Evolutionary conservation across 164 flowering plant genomes (phyloP).

Genomic region (Protea cynaroides): DNA sequence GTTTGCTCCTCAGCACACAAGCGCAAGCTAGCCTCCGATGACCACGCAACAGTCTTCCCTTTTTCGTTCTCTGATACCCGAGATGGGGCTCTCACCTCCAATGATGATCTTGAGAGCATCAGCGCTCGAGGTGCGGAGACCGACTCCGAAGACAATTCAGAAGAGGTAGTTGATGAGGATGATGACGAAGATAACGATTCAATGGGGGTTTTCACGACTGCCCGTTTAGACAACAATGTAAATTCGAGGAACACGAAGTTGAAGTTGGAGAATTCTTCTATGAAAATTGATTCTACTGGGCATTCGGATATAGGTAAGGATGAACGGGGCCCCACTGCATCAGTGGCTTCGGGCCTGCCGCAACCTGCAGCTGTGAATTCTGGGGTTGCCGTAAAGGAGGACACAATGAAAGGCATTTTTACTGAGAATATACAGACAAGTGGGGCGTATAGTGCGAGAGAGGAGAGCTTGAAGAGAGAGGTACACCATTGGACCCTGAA

Average conservation of each 20-base stretch:
- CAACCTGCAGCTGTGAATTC: constrained; percentile 14
- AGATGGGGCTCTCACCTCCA: constrained; percentile 71
- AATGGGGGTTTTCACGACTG: constrained; percentile 72
- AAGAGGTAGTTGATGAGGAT: constrained; percentile 51
- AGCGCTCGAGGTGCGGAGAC: constrained; percentile 71
- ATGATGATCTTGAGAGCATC: constrained; percentile 94
- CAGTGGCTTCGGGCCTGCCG: background rate
- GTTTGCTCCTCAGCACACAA: constrained; percentile 77
- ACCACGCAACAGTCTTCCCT: constrained; percentile 61
- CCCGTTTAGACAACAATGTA: constrained; percentile 51
- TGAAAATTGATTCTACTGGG: constrained; percentile 46
- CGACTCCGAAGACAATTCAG: constrained; percentile 60
- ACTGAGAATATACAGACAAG: constrained; percentile 91
- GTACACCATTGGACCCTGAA: constrained; percentile 17
- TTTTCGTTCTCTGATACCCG: constrained; percentile 69
- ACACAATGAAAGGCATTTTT: constrained; percentile 60
- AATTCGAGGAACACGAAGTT: constrained; percentile 52
- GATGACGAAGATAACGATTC: constrained; percentile 72
- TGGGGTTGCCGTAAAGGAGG: constrained; percentile 74
- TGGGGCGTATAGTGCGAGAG: constrained; percentile 92
- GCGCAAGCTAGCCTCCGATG: constrained; percentile 57
- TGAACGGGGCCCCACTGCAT: background rate
- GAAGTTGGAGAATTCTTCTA: constrained; percentile 50
- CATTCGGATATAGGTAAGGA: constrained; percentile 20
- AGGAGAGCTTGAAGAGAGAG: constrained; percentile 90